Percentiles rank a stretch among this genome's conserved stretches.
Evolutionary conservation across 192 early-diverging fungal species (phyloP).

Genomic region (Fimicolochytrium jonesii): DNA sequence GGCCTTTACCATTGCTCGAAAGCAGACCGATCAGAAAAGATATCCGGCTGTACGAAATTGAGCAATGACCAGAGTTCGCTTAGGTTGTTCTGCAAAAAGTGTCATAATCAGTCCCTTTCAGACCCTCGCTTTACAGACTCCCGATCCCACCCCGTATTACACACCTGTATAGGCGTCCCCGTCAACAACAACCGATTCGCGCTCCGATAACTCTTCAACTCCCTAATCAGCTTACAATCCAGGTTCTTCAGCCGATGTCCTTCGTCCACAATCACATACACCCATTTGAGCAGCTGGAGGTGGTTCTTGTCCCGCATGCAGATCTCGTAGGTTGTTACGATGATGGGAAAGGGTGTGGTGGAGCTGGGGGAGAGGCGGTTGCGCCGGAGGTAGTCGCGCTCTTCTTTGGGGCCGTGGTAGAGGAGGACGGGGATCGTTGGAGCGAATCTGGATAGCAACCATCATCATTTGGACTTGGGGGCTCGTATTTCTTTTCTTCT

Average conservation of each 20-base stretch:
- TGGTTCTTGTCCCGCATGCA: conserved; percentile 76
- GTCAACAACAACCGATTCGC: conserved; percentile 80
- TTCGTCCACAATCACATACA: conserved; percentile 92
- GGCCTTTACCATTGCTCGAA: not conserved
- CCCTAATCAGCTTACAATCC: conserved; percentile 82
- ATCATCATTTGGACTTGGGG: not conserved
- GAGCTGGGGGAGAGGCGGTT: not conserved
- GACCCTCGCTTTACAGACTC: too few species aligned
- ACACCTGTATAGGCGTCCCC: conserved; percentile 7
- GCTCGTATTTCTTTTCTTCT: not conserved
- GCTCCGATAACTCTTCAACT: conserved; percentile 77
- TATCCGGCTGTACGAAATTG: conserved; percentile 92
- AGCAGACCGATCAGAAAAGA: conserved; percentile 72
- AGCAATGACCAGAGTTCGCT: conserved; percentile 92
- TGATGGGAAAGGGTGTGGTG: conserved; percentile 60
- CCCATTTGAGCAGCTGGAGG: conserved; percentile 66
- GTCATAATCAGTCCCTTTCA: too few species aligned
- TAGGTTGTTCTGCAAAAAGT: conserved; percentile 80
- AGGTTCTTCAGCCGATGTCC: conserved; percentile 97
- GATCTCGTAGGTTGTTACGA: conserved; percentile 90
- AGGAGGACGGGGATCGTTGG: conserved; percentile 72
- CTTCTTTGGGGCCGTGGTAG: conserved; percentile 78
- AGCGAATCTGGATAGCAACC: conserved; percentile 66
- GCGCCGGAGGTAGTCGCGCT: conserved; percentile 63
- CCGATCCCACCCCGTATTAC: too few species aligned